These are phyloP conservation scores for Geum urbanum DNA, from an alignment of 306 rosid genomes.

Conservation along the genomic window DNA sequence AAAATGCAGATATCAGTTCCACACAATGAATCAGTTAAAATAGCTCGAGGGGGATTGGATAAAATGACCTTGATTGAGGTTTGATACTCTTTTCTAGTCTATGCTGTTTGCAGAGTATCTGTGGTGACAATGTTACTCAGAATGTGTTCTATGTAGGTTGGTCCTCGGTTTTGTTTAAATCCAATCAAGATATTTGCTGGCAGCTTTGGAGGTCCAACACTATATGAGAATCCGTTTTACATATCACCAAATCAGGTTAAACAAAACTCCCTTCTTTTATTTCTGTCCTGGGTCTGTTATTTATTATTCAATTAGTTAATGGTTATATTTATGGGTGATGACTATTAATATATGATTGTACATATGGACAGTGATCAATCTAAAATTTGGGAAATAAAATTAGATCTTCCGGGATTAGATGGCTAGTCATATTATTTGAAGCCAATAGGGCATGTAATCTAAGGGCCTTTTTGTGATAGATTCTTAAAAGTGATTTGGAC, in stretches of 20 bases:
- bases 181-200: constrained; percentile 96
- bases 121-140: constrained; percentile 19
- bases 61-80: constrained; percentile 96
- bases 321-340: background rate
- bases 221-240: constrained; percentile 81
- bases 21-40: constrained; percentile 72
- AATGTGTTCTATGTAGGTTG: constrained; percentile 55
- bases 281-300: background rate
- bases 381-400: too few species aligned
- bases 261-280: background rate
- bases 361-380: background rate
- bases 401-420: background rate
- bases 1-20: constrained; percentile 69
- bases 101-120: constrained; percentile 13
- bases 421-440: background rate
- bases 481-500: too few species aligned
- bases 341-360: background rate
- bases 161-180: constrained; percentile 92
- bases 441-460: background rate
- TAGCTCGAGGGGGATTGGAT: constrained; percentile 84
- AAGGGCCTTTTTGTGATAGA: too few species aligned
- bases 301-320: background rate
- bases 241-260: constrained; percentile 92
- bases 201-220: constrained; percentile 95
- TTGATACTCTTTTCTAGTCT: constrained; percentile 11